Evolutionary conservation across 495 filamentous ascomycete species (phyloP).

Genomic region (Trypethelium eluteriae): DNA sequence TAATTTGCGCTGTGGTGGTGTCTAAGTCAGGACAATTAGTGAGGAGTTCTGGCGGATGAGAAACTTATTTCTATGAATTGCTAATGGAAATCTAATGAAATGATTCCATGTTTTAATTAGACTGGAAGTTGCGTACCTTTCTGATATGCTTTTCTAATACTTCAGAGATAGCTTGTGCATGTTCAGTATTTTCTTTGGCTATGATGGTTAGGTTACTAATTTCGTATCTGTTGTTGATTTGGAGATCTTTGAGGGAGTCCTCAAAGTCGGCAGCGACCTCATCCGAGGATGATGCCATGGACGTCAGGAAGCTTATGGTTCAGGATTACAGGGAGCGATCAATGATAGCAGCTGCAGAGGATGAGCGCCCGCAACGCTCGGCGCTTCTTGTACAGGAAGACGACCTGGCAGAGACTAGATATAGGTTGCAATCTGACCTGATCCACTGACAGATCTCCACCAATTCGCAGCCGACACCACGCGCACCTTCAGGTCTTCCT

Average conservation of each 20-base stretch:
- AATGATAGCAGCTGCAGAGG: constrained; percentile 9
- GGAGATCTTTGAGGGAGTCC: constrained; percentile 83
- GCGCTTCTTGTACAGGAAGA: constrained; percentile 10
- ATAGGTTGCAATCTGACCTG: constrained; percentile 6
- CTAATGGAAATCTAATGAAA: too few relatives aligned
- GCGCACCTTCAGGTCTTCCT: neutral
- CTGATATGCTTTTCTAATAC: constrained; percentile 86
- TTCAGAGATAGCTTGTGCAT: constrained; percentile 83
- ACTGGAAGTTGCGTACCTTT: constrained; percentile 58
- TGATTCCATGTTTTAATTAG: neutral
- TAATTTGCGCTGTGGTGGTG: constrained; percentile 73
- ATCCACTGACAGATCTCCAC: neutral
- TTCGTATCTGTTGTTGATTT: constrained; percentile 78
- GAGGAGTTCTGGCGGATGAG: constrained; percentile 13
- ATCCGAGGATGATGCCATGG: constrained; percentile 57
- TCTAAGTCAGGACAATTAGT: constrained; percentile 45
- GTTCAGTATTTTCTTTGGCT: constrained; percentile 89
- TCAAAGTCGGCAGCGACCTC: constrained; percentile 94
- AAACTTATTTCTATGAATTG: neutral
- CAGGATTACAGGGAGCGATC: neutral
- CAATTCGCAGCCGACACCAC: neutral
- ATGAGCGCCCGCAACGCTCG: constrained; percentile 2
- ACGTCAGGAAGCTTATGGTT: constrained; percentile 46
- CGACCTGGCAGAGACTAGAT: constrained; percentile 4
- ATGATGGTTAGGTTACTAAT: constrained; percentile 95